Percentiles rank a stretch among this genome's conserved stretches.
Conservation (phyloP, 164 flowering plant species). For the Warburgia ugandensis region DNA sequence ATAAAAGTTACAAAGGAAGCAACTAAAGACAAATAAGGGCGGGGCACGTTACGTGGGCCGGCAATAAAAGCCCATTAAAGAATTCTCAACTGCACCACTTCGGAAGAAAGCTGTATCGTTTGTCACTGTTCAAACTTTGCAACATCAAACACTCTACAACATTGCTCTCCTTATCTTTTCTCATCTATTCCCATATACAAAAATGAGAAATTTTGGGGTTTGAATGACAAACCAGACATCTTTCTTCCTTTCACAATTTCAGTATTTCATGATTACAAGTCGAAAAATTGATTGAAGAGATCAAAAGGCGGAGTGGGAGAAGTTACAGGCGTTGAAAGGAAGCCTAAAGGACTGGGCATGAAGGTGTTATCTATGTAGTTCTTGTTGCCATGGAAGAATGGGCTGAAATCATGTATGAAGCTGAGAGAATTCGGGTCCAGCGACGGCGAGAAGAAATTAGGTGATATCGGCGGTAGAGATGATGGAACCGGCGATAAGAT, state of each 20-base stretch:
- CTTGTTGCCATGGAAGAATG: slow-evolving; percentile 26
- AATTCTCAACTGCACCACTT: background rate
- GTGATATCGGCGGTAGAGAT: slow-evolving; percentile 42
- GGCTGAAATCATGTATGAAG: slow-evolving; percentile 36
- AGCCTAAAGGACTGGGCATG: slow-evolving; percentile 16
- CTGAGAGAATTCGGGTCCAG: slow-evolving; percentile 22
- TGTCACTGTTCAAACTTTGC: background rate
- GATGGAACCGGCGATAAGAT: slow-evolving; percentile 79
- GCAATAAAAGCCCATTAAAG: slow-evolving; percentile 1
- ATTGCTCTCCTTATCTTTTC: background rate
- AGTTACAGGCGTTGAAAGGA: slow-evolving; percentile 28
- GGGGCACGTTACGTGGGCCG: slow-evolving; percentile 1
- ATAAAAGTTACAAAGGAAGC: too few species aligned
- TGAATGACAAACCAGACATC: too few species aligned
- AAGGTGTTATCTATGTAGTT: slow-evolving; percentile 22
- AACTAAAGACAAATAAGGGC: background rate
- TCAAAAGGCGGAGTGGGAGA: slow-evolving; percentile 47
- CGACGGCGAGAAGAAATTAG: slow-evolving; percentile 56
- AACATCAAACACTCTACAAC: background rate
- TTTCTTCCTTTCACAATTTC: too few species aligned
- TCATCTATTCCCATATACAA: background rate
- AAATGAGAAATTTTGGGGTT: too few species aligned
- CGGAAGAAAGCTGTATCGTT: background rate
- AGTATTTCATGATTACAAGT: too few species aligned
- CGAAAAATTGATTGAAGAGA: slow-evolving; percentile 37